phyloP scores from a whole-genome alignment of 2,329 filamentous ascomycete species.

The Hypoxylon sp. region DNA sequence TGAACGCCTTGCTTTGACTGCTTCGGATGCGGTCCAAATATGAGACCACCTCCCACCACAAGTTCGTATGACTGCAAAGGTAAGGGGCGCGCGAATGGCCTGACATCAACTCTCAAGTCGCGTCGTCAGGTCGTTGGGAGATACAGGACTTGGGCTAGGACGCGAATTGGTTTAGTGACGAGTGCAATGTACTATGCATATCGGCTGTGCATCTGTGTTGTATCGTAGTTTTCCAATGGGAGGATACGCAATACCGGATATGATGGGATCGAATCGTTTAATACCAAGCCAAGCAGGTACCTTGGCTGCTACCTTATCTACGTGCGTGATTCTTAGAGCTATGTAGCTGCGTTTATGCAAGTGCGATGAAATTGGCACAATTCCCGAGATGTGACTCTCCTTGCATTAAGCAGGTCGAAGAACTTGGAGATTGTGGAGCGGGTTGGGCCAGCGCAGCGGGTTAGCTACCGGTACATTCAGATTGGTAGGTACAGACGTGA shows the following conservation, averaged over 20 bases:
- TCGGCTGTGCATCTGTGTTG: constrained; percentile 12
- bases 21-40: too few relatives aligned
- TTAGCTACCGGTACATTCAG: too few relatives aligned
- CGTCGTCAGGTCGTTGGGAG: too few relatives aligned
- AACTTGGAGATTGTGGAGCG: constrained; percentile 13
- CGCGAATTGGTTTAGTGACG: too few relatives aligned
- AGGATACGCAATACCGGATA: constrained; percentile 25
- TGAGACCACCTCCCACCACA: not conserved
- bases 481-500: constrained; percentile 8
- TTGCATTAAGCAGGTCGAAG: constrained; percentile 30
- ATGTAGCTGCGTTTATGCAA: constrained; percentile 15
- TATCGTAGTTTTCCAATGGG: too few relatives aligned
- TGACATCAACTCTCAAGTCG: too few relatives aligned
- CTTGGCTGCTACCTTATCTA: too few relatives aligned
- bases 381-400: constrained; percentile 32
- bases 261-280: constrained; percentile 9
- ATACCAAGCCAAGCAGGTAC: too few relatives aligned
- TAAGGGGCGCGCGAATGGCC: constrained; percentile 11
- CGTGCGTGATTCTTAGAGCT: not conserved
- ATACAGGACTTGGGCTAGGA: too few relatives aligned
- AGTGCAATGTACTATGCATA: constrained; percentile 7
- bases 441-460: too few relatives aligned
- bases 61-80: constrained; percentile 8
- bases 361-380: constrained; percentile 32
- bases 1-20: too few relatives aligned